phyloP scores from a whole-genome alignment of 2,329 filamentous ascomycete genomes.

The Cladosporium sp. region DNA sequence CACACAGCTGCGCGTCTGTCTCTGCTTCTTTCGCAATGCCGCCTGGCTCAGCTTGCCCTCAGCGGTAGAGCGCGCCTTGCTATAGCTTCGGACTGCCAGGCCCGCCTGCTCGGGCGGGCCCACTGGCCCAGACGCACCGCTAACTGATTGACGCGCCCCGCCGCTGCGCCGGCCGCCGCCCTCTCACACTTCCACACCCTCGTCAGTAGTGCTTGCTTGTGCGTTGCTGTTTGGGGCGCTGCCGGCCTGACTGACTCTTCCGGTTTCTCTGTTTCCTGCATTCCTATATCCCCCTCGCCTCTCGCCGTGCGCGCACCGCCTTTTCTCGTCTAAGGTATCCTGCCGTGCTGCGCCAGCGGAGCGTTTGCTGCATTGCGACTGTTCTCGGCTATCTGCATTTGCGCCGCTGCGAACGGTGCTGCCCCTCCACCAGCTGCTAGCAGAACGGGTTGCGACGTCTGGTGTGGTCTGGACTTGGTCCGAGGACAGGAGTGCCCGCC shows the following conservation, averaged over 20 bases:
- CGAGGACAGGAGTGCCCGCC: not conserved
- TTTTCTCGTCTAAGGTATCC: not conserved
- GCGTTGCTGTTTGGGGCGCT: not conserved
- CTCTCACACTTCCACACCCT: not conserved
- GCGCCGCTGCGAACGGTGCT: constrained; percentile 9
- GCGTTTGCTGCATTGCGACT: constrained; percentile 1
- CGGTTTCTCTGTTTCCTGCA: not conserved
- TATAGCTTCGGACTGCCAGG: not conserved
- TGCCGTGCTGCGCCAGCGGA: not conserved
- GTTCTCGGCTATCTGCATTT: constrained; percentile 1
- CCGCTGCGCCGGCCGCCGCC: not conserved
- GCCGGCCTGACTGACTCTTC: not conserved
- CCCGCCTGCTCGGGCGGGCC: no score
- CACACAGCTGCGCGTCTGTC: no score
- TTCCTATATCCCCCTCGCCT: not conserved
- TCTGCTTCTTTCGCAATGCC: no score
- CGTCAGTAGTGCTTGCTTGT: not conserved
- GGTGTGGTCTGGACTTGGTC: constrained; percentile 3
- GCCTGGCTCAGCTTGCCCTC: no score
- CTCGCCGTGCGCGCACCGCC: not conserved
- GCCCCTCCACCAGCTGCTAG: not conserved
- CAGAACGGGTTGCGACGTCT: constrained; percentile 1
- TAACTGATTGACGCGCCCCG: not conserved
- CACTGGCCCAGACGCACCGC: no score
- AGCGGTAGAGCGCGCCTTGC: not conserved